Base-by-base conservation (phyloP, 805 yeast genomes). In the Metschnikowia cerradonensis region DNA sequence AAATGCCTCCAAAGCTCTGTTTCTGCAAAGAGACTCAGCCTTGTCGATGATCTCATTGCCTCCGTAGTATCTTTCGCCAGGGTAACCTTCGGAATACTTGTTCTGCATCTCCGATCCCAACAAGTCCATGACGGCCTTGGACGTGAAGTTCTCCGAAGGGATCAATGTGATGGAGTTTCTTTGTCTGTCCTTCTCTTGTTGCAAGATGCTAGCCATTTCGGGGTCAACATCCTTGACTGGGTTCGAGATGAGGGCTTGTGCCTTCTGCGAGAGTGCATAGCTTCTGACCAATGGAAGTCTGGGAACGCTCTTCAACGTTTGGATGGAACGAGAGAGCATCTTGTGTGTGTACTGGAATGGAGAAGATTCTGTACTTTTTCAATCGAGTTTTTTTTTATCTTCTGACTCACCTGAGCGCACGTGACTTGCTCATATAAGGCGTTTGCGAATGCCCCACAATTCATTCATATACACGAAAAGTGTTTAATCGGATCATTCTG, bases 31-130 rank as follows among this genome's bases (percentile, higher is more conserved):
- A 13, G 82, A 70, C 77, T 92, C 99, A 64, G 89, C 90, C 75
- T 83, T 79, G 75, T 92, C 99, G 63, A 92, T 92, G 73, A 83
- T 86, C 73, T 92, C 90, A 67, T 92, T 92, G 70, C 99, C 99
- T 71, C 99, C 99, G 68, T 92, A 92, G 77, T 92, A 92, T 70
- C 99, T 84, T 56, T 90, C 96, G 59, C 96, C 96, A 39, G 99
- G 99, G 73, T 92, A 92, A 57, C 98, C 98, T 73, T 92, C 99
- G 10, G 97, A 90, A 75, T 92, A 92, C 77, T 92, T 92, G 81
- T 92, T 92, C 71, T 88, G 91, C 96, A 92, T 90, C 67, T 89
- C 96, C 26, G 97, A 87, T 58, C 98, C 98, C 64, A 92, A 79
- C 45, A 90, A 82, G 67, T 92, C 96, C 82, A 92, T 88, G 32